Base-by-base conservation (phyloP, 495 filamentous ascomycete genomes). In the Daldinia caldariorum region DNA sequence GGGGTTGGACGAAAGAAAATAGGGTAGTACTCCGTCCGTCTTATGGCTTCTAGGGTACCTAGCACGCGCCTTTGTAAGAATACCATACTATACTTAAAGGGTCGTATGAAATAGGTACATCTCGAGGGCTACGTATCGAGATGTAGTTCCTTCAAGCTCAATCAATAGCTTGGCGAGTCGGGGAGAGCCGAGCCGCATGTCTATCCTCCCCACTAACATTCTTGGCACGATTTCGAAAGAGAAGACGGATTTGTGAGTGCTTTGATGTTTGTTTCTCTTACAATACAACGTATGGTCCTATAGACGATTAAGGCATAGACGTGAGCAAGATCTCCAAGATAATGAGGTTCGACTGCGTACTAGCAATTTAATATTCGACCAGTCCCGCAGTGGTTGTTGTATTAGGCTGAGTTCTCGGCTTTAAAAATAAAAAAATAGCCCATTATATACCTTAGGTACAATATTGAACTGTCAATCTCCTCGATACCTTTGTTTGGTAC, bases 91-190 rank as follows among this genome's bases (percentile, higher is more conserved):
- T 26, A 3, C 26, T 26, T 3, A 3, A 26, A 26, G 26, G 26
- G 26, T 26, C 3, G 26, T 35, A 35, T 35, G 34, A 35, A 35
- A 6, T 35, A n/a, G n/a, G n/a, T n/a, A 35, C 34, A 35, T 35
- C 34, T 35, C 6, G 34, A 7, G 34, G 9, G 34, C 9, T 6
- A 7, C 34, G 2, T 1, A 35, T n/a, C 18, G 34, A 20, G 29
- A 54, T 71, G 69, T 67, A 63, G 63, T 71, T 61, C 63, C 59
- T 71, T 67, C 69, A 71, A 63, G 63, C 63, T 71, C 63, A 54
- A 37, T 59, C n/a, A 1, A 37, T 8, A 34, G 22, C 59, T 71
- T 67, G 69, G 69, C 59, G 16, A 39, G 47, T 26, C 53, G 62
- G 31, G 31, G 29, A 20, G 54, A 35, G 49, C 56, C 18, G 69